A percentile compares a stretch with the other conserved stretches of the same genome.
These are phyloP conservation scores for Carnegiea gigantea DNA, from an alignment of 179 eudicot species.

Conservation along the genomic window DNA sequence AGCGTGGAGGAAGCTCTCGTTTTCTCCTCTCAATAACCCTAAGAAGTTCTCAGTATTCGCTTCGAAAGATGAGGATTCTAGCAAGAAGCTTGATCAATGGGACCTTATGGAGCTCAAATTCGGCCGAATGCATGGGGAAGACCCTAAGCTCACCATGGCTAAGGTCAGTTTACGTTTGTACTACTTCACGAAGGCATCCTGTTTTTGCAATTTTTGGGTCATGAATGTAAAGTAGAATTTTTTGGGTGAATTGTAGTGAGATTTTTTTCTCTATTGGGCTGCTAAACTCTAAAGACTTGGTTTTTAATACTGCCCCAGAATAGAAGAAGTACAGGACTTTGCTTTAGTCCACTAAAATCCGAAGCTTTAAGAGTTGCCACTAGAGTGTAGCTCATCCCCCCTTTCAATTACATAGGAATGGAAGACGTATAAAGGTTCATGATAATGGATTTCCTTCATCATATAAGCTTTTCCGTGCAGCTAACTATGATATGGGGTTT, in stretches of 20 bases:
- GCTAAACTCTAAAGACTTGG: neutral
- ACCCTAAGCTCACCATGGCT: constrained; percentile 86
- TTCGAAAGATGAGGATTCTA: constrained; percentile 42
- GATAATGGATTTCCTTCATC: neutral
- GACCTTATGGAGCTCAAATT: constrained; percentile 84
- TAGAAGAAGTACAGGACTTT: neutral
- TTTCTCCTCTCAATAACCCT: constrained; percentile 37
- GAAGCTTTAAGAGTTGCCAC: neutral
- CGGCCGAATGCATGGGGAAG: constrained; percentile 82
- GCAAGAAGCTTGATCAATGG: constrained; percentile 43
- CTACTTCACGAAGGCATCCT: neutral
- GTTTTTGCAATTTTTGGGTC: neutral
- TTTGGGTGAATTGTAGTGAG: neutral
- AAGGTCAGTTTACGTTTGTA: constrained; percentile 47
- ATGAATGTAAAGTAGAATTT: too few relatives aligned
- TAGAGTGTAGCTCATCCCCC: neutral
- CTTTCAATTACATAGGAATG: neutral
- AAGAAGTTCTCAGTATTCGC: constrained; percentile 50
- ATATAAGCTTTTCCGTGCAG: neutral
- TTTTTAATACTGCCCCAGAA: neutral
- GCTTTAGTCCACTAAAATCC: neutral
- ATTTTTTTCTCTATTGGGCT: neutral
- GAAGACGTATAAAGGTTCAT: neutral
- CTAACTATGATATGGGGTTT: neutral
- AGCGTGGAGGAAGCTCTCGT: constrained; percentile 33